Percentiles rank a stretch among this genome's conserved stretches.
Evolutionary conservation across 495 filamentous ascomycete species (phyloP).

Genomic region (Xylaria telfairii): DNA sequence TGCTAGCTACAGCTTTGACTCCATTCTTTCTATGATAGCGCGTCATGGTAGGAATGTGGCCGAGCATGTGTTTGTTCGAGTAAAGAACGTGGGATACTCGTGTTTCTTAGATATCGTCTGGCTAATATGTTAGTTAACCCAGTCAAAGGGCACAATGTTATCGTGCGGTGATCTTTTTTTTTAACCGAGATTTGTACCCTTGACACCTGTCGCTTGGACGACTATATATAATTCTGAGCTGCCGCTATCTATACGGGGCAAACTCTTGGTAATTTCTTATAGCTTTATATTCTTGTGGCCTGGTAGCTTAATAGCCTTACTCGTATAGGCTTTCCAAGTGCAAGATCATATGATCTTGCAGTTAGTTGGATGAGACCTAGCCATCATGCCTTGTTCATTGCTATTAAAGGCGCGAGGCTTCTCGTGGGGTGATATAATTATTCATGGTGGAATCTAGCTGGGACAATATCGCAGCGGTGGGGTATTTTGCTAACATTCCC

Average conservation of each 20-base stretch:
- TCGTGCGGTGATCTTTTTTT: neutral
- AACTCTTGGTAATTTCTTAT: neutral
- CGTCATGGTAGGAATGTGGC: neutral
- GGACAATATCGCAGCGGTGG: neutral
- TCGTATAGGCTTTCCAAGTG: too few species aligned
- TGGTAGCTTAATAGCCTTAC: too few species aligned
- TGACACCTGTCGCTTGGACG: too few species aligned
- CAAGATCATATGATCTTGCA: neutral
- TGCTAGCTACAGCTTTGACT: neutral
- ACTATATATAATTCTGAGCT: neutral
- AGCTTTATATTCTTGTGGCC: too few species aligned
- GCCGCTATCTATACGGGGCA: neutral
- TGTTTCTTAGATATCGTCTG: neutral
- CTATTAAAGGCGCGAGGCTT: neutral
- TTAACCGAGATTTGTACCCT: too few species aligned
- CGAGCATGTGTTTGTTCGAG: neutral
- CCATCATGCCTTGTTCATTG: neutral
- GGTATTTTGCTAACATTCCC: neutral
- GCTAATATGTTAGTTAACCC: neutral
- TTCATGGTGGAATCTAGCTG: neutral
- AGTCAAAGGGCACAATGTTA: neutral
- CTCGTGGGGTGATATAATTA: neutral
- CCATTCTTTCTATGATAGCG: neutral
- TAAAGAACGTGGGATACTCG: neutral
- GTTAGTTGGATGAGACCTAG: neutral